Conservation (phyloP, 306 rosid genomes). For the Medicago arabica region DNA sequence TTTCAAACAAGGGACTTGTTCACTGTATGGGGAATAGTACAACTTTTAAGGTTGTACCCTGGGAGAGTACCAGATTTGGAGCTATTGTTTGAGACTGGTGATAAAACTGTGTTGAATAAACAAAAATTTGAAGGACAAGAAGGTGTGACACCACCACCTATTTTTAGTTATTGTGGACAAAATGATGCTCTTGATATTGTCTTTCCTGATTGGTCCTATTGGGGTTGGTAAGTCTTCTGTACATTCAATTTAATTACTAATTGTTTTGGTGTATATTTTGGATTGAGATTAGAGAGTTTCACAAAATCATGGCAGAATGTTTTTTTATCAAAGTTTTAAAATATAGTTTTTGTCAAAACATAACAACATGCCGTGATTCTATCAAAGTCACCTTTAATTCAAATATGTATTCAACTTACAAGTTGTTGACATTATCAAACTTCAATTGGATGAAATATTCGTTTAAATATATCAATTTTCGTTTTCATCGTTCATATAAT, state of each 20-base stretch:
- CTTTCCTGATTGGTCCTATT: conserved; percentile 66
- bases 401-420: too few species aligned
- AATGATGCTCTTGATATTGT: conserved; percentile 49
- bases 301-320: too few species aligned
- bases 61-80: conserved; percentile 58
- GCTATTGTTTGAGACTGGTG: conserved; percentile 55
- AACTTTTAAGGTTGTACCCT: conserved; percentile 58
- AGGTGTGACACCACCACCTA: conserved; percentile 45
- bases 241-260: background rate
- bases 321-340: too few species aligned
- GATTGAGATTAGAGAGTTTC: too few species aligned
- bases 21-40: conserved; percentile 59
- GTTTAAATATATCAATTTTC: too few species aligned
- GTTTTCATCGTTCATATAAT: too few species aligned
- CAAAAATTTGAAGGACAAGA: background rate
- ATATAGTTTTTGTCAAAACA: too few species aligned
- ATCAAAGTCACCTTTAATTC: too few species aligned
- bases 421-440: too few species aligned
- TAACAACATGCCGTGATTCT: too few species aligned
- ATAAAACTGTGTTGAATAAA: conserved; percentile 40
- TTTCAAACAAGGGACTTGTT: conserved; percentile 57
- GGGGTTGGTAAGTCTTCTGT: conserved; percentile 64
- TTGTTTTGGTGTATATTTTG: too few species aligned
- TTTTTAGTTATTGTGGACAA: conserved; percentile 56
- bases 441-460: too few species aligned